Conservation (phyloP, 257 asterid species). For the Capsicum chinense region DNA sequence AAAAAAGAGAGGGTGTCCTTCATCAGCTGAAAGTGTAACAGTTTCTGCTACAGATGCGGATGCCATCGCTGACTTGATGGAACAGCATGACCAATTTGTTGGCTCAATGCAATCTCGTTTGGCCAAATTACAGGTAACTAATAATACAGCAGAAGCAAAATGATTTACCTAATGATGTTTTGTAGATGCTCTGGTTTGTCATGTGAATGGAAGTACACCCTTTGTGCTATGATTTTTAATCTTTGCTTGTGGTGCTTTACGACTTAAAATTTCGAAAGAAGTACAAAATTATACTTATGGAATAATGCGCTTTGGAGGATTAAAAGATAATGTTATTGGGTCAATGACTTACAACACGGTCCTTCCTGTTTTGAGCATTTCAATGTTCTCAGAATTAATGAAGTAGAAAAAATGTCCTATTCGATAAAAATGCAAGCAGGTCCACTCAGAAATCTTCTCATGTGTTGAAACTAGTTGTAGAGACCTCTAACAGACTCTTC, state of each 20-base stretch:
- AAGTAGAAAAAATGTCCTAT: neutral
- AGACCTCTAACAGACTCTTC: neutral
- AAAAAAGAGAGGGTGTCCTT: conserved; percentile 59
- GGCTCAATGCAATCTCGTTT: conserved; percentile 90
- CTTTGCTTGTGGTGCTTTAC: neutral
- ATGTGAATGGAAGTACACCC: conserved; percentile 5
- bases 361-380: neutral
- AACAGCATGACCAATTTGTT: conserved; percentile 75
- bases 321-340: neutral
- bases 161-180: neutral
- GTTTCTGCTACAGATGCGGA: conserved; percentile 81
- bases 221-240: neutral
- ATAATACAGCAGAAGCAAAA: neutral
- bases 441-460: conserved; percentile 2
- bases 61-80: conserved; percentile 72
- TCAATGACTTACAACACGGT: conserved; percentile 7
- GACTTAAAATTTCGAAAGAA: neutral
- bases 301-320: neutral
- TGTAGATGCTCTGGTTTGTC: conserved; percentile 10
- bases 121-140: conserved; percentile 79
- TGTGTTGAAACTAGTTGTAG: conserved; percentile 13
- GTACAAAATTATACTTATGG: neutral
- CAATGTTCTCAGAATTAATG: conserved; percentile 4
- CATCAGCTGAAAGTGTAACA: conserved; percentile 60
- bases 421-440: neutral